Evolutionary conservation across 352 stramenopile genomes (phyloP), one percentile per base, ranked within the genome.

Genomic region (Pythium aristosporum): DNA sequence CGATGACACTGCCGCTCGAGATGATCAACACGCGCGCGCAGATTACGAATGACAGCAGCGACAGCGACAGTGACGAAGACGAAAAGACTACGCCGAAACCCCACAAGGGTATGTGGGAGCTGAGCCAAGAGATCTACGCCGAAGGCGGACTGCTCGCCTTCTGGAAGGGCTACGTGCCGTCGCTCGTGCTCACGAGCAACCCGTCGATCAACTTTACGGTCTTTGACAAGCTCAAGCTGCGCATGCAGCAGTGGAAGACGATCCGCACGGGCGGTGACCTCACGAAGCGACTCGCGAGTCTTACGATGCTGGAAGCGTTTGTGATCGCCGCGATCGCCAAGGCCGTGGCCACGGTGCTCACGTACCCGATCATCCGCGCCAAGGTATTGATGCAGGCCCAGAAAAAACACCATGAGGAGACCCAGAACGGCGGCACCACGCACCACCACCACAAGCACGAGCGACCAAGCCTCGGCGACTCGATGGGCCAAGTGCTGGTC

Each of bases 181-280:
- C 87, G n/a, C 71, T 96, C 30, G 79, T 96, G 62, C 80, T 96
- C 51, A 87, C 92, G 21, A 91, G 74, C 69, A 96, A 96, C 68
- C 88, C 88, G 30, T 90, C 87, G 34, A 96, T 96, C 69, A 95
- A 96, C 72, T 96, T 91, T 64, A 94, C 88, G 18, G 77, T 92
- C 48, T 96, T 94, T 49, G 87, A 96, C 71, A 82, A 82, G 56
- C 74, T 96, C 36, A 96, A 96, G 68, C 66, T 90, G 44, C 69
- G 77, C 30, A 51, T 90, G 58, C 82, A 85, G 57, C 60, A 73
- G 44, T 75, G 63, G 43, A 88, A 84, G 65, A 87, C 81, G 71
- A 56, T 63, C 30, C 69, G 78, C 41, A 71, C 50, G 10, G 36
- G 51, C 20, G 51, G 51, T 13, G 51, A 48, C 21, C 68, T 73